phyloP scores from a whole-genome alignment of 139 green algal species.

The Axilococcus clingmanii region DNA sequence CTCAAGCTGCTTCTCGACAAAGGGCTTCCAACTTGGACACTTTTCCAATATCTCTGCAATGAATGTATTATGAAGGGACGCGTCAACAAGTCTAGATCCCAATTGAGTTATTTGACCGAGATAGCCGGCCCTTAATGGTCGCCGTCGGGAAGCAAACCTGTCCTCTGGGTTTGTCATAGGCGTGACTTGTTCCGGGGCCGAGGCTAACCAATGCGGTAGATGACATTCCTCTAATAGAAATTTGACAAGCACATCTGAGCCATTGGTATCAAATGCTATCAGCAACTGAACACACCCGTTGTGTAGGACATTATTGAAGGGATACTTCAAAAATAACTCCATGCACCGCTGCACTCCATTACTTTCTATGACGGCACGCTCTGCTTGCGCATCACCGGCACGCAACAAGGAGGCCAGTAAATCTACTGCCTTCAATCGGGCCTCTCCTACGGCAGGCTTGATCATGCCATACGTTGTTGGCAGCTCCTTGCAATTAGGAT shows the following conservation, averaged over 20 bases:
- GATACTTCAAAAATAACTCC: conserved; percentile 63
- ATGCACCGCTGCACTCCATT: conserved; percentile 44
- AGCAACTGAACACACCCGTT: conserved; percentile 59
- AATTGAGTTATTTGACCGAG: conserved; percentile 73
- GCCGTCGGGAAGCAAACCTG: conserved; percentile 7
- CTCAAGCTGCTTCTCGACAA: conserved; percentile 7
- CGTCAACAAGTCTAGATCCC: conserved; percentile 17
- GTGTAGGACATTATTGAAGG: conserved; percentile 90
- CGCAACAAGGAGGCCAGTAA: conserved; percentile 68
- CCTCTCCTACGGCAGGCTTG: conserved; percentile 51
- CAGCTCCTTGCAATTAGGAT: conserved; percentile 15
- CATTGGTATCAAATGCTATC: conserved; percentile 16
- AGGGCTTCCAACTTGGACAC: neutral
- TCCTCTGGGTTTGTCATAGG: conserved; percentile 26
- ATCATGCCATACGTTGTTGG: conserved; percentile 71
- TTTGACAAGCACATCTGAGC: conserved; percentile 30
- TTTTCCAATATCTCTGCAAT: conserved; percentile 3
- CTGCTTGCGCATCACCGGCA: conserved; percentile 39
- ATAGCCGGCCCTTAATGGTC: conserved; percentile 64
- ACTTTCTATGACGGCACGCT: conserved; percentile 42
- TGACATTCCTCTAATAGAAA: conserved; percentile 56
- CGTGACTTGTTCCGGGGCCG: conserved; percentile 36
- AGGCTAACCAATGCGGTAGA: conserved; percentile 55
- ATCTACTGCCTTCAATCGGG: conserved; percentile 65
- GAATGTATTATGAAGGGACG: neutral